phyloP scores from a whole-genome alignment of 73 alveolate species.

The Chromera velia region DNA sequence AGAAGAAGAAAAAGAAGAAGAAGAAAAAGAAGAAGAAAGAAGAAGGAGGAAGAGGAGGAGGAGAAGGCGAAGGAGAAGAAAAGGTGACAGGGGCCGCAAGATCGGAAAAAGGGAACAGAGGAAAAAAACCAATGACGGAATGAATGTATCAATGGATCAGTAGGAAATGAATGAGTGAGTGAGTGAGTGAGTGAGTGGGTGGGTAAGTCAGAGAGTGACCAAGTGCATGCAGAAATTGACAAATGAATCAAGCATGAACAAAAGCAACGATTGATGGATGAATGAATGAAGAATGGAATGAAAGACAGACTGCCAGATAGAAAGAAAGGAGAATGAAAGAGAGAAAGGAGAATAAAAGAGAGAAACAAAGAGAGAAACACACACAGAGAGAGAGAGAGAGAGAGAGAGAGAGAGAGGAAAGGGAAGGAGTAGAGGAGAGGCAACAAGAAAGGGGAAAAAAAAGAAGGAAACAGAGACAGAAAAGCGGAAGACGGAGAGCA shows the following conservation, averaged over 20 bases:
- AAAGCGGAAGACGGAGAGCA: slow-evolving; percentile 3
- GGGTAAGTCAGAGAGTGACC: no score
- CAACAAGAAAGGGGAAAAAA: background rate
- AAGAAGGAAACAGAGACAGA: background rate
- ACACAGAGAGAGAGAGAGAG: background rate
- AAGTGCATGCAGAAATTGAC: no score
- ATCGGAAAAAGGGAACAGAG: no score
- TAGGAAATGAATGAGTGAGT: no score
- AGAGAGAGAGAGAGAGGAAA: slow-evolving; percentile 3
- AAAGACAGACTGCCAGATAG: background rate
- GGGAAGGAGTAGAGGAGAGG: background rate
- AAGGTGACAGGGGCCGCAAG: no score
- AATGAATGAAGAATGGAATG: no score
- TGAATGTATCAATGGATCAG: no score
- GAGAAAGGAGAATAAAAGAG: background rate
- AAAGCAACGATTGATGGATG: no score
- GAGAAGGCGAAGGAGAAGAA: no score
- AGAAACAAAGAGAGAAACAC: background rate
- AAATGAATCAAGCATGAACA: no score
- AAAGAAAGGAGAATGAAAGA: background rate
- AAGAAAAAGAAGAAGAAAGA: background rate
- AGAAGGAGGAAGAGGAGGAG: background rate
- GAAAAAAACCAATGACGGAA: no score
- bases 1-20: background rate
- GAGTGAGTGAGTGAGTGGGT: no score